A percentile compares a stretch with the other conserved stretches of the same genome.
Evolutionary conservation across 2,329 filamentous ascomycete species (phyloP).

Genomic region (Pseudopithomyces chartarum): DNA sequence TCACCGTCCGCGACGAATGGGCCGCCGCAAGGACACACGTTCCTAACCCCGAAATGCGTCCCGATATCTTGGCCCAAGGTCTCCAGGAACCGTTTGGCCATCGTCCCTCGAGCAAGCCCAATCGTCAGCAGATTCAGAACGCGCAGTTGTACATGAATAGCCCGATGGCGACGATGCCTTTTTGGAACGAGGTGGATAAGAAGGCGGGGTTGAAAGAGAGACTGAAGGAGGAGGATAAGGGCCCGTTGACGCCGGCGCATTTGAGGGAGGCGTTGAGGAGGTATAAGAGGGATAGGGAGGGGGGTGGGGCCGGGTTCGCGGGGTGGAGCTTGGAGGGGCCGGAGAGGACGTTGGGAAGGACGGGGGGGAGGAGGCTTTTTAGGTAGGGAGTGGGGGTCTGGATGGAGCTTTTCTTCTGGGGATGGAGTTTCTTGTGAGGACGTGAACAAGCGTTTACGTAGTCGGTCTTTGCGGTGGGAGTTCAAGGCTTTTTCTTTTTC

Average conservation of each 20-base stretch:
- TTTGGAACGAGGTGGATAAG: slow-evolving; percentile 35
- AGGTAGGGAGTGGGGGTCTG: slow-evolving; percentile 34
- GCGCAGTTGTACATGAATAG: slow-evolving; percentile 32
- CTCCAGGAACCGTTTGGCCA: slow-evolving; percentile 37
- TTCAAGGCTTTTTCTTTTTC: too few species aligned
- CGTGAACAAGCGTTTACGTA: too few species aligned
- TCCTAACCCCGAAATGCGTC: slow-evolving; percentile 36
- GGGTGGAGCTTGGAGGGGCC: slow-evolving; percentile 55
- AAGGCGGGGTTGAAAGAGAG: slow-evolving; percentile 32
- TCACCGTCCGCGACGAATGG: slow-evolving; percentile 75
- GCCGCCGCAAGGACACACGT: slow-evolving; percentile 52
- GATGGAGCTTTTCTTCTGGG: too few species aligned
- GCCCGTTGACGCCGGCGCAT: slow-evolving; percentile 74
- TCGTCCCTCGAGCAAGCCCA: slow-evolving; percentile 36
- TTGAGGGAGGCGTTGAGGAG: slow-evolving; percentile 73
- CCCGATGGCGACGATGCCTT: slow-evolving; percentile 21
- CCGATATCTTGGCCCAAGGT: slow-evolving; percentile 29
- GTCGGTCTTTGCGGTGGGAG: too few species aligned
- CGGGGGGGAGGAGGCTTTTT: slow-evolving; percentile 53
- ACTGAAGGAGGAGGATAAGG: slow-evolving; percentile 46
- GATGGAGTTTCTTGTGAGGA: too few species aligned
- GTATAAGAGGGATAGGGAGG: slow-evolving; percentile 67
- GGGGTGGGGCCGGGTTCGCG: slow-evolving; percentile 61
- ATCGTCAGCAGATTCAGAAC: slow-evolving; percentile 30
- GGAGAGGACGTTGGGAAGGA: slow-evolving; percentile 51